Evolutionary conservation across 106 monocot species (phyloP).

Genomic region (Narthecium ossifragum): DNA sequence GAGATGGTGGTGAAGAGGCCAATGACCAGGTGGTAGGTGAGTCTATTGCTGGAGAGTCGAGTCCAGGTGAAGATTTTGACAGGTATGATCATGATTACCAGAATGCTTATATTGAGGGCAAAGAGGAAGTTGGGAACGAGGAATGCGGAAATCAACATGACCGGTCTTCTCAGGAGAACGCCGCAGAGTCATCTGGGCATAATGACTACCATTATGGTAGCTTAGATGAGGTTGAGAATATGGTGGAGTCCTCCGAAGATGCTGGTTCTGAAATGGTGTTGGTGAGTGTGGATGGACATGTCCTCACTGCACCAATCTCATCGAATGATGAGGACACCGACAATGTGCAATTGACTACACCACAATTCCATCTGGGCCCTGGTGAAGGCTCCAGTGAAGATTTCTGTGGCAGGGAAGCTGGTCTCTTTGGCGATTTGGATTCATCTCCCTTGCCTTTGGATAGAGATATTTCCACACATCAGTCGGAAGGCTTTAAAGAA

Average conservation of each 20-base stretch:
- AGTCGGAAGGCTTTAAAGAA: conserved; percentile 6
- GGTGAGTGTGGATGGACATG: conserved; percentile 93
- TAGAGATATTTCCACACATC: conserved; percentile 7
- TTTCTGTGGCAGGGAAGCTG: conserved; percentile 35
- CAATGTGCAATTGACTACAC: conserved; percentile 57
- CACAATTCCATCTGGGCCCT: conserved; percentile 91
- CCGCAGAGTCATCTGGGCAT: conserved; percentile 29
- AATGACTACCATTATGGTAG: conserved; percentile 57
- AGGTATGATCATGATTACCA: conserved; percentile 7
- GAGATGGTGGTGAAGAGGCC: conserved; percentile 17
- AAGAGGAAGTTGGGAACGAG: conserved; percentile 9
- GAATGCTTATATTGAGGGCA: conserved; percentile 13
- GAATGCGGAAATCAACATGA: conserved; percentile 25
- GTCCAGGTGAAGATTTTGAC: conserved; percentile 6
- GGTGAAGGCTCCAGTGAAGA: conserved; percentile 62
- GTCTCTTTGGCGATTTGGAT: conserved; percentile 36
- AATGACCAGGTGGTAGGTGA: conserved; percentile 11
- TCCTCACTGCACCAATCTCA: conserved; percentile 81
- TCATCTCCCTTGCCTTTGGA: not conserved
- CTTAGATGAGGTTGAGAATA: conserved; percentile 70
- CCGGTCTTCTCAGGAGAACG: conserved; percentile 12
- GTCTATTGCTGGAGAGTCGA: conserved; percentile 15
- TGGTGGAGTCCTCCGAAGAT: conserved; percentile 57
- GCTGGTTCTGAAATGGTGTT: conserved; percentile 80
- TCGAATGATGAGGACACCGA: conserved; percentile 40